A percentile compares a stretch with the other conserved stretches of the same genome.
Evolutionary conservation across 768 basidiomycete species (phyloP).

Genomic region (Boletus insuetus): DNA sequence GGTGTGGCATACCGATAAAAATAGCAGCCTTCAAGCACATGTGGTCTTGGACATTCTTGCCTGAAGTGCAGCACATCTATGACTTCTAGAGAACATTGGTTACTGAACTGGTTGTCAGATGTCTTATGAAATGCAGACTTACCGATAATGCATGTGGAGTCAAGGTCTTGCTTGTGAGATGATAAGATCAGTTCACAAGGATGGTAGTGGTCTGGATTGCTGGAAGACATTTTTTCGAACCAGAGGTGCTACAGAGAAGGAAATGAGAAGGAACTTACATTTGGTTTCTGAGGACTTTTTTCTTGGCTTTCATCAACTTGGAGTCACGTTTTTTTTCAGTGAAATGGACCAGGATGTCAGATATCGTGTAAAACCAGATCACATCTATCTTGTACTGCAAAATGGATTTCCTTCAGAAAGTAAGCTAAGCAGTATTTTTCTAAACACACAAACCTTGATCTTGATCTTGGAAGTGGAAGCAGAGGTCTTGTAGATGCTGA

Average conservation of each 20-base stretch:
- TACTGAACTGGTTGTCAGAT: background rate
- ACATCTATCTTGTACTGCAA: background rate
- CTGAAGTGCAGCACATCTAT: background rate
- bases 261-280: background rate
- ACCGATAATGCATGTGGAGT: background rate
- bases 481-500: background rate
- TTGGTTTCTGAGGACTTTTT: background rate
- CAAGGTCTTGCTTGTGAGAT: background rate
- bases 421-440: background rate
- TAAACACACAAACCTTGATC: background rate
- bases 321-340: background rate
- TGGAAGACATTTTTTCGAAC: background rate
- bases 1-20: background rate
- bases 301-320: background rate
- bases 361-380: background rate
- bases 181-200: background rate
- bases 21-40: background rate
- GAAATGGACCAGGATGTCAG: background rate
- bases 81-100: background rate
- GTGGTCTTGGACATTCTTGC: background rate
- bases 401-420: background rate
- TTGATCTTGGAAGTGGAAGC: background rate
- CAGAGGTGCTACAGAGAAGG: background rate
- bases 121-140: background rate
- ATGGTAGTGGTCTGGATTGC: background rate